Evolutionary conservation across 805 yeast genomes (phyloP).

Genomic region (Brettanomyces custersianus): DNA sequence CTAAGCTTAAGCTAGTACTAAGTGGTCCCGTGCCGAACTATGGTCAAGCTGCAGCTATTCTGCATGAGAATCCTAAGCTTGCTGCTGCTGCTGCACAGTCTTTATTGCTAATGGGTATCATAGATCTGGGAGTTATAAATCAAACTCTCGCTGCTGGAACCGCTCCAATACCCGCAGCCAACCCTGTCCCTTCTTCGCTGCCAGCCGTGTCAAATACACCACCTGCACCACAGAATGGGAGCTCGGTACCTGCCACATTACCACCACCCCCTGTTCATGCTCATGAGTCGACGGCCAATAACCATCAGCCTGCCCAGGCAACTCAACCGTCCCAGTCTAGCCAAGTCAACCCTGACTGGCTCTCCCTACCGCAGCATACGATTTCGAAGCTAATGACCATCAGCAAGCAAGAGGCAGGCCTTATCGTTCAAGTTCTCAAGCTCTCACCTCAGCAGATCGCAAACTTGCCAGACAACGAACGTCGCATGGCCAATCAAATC

Average conservation of each 20-base stretch:
- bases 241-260: too few relatives aligned
- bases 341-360: slow-evolving; percentile 33
- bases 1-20: slow-evolving; percentile 53
- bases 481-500: slow-evolving; percentile 45
- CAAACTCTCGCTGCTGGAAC: slow-evolving; percentile 31
- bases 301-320: slow-evolving; percentile 1
- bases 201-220: too few relatives aligned
- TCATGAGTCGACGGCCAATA: background rate
- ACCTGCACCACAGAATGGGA: too few relatives aligned
- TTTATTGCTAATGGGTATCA: slow-evolving; percentile 65
- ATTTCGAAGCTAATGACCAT: slow-evolving; percentile 41
- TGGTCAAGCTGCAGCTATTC: slow-evolving; percentile 41
- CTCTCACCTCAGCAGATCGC: slow-evolving; percentile 42
- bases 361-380: slow-evolving; percentile 38
- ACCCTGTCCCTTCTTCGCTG: too few relatives aligned
- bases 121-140: slow-evolving; percentile 59
- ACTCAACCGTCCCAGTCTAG: background rate
- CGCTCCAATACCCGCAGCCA: too few relatives aligned
- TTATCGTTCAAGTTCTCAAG: slow-evolving; percentile 44
- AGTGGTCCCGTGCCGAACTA: slow-evolving; percentile 43
- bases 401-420: slow-evolving; percentile 49
- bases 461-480: slow-evolving; percentile 41
- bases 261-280: background rate
- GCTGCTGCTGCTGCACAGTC: slow-evolving; percentile 70
- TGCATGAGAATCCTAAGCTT: slow-evolving; percentile 44